A percentile compares a stretch with the other conserved stretches of the same genome.
Conservation (phyloP, 1,139 yeast genomes). For the Yamadazyma sp. region DNA sequence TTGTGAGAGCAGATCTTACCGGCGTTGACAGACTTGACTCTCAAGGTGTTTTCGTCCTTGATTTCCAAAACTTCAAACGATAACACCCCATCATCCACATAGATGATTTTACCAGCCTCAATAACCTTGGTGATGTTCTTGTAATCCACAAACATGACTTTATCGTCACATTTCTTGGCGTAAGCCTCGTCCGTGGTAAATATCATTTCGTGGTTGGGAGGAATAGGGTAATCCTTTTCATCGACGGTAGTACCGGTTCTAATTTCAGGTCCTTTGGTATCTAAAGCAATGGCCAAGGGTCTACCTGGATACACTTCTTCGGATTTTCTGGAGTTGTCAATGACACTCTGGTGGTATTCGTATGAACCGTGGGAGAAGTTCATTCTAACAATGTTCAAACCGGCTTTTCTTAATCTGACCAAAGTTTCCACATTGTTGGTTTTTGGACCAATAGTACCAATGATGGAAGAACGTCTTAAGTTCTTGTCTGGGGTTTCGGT, state of each 20-base stretch:
- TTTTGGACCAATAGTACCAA: constrained; percentile 98
- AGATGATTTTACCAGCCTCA: constrained; percentile 81
- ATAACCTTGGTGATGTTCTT: constrained; percentile 95
- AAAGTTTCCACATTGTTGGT: constrained; percentile 86
- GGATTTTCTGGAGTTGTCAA: constrained; percentile 94
- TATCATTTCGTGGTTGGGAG: constrained; percentile 84
- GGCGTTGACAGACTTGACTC: constrained; percentile 85
- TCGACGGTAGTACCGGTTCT: constrained; percentile 93
- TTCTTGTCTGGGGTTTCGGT: constrained; percentile 77
- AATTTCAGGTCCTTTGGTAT: constrained; percentile 99
- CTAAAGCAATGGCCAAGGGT: constrained; percentile 97
- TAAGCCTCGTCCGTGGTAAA: constrained; percentile 89
- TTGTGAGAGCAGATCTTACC: constrained; percentile 96
- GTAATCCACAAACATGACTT: constrained; percentile 88
- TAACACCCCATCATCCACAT: constrained; percentile 95
- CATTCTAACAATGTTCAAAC: constrained; percentile 96
- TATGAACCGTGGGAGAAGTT: constrained; percentile 98
- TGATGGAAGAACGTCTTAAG: constrained; percentile 92
- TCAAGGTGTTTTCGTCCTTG: constrained; percentile 74
- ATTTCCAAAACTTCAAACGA: constrained; percentile 90
- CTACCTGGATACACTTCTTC: constrained; percentile 90
- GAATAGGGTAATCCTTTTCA: constrained; percentile 77
- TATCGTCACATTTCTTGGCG: constrained; percentile 69
- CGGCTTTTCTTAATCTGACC: constrained; percentile 90
- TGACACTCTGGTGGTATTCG: constrained; percentile 94